Base-by-base conservation (phyloP, 2,329 filamentous ascomycete genomes). In the Paraconiothyrium brasiliense region DNA sequence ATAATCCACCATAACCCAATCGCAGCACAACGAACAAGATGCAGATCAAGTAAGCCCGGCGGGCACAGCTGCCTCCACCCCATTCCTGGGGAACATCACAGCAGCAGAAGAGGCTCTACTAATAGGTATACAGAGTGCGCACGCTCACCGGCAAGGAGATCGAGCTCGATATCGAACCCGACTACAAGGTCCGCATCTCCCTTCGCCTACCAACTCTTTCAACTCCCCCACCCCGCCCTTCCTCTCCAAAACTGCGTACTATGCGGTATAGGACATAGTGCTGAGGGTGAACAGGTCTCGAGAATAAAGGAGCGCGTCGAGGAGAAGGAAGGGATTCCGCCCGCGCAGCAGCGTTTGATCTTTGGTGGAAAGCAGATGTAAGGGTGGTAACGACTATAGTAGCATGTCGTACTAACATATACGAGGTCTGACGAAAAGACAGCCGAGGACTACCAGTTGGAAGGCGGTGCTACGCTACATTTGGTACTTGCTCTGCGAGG, bases 271-370 rank as follows among this genome's bases (percentile, higher is more conserved):
- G 34, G 24, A 30, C 13, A 58, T 46, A 43, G 35, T 35, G 57
- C 66, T 72, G 56, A 74, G 3, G 10, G 3, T 44, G 47, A 22
- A 3, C 68, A 97, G 93, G 92, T 98, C 71, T 90, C 91, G 44
- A 90, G 94, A 79, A 98, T 99, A 86, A 99, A 99, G 86, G 95
- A 98, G 83, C 94, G 94, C 75, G 95, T 99, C 59, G 95, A 99
- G 81, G 95, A 99, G 84, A 98, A 98, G 83, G 95, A 98, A 79
- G 95, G 95, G 60, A 99, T 99, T 73, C 94, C 95, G 47, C 95
- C 95, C 0, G 93, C 95, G 20, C 95, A 99, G 82, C 95, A 99
- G 82, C 90, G 95, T 61, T 84, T 99, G 68, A 99, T 99, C 75
- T 97, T 91, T 77, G 93, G 94, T 57, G 95, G 95, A 75, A 99